Evolutionary conservation across 352 stramenopile genomes (phyloP), one percentile per base, ranked within the genome.

Genomic region (Phytophthora ohioensis): DNA sequence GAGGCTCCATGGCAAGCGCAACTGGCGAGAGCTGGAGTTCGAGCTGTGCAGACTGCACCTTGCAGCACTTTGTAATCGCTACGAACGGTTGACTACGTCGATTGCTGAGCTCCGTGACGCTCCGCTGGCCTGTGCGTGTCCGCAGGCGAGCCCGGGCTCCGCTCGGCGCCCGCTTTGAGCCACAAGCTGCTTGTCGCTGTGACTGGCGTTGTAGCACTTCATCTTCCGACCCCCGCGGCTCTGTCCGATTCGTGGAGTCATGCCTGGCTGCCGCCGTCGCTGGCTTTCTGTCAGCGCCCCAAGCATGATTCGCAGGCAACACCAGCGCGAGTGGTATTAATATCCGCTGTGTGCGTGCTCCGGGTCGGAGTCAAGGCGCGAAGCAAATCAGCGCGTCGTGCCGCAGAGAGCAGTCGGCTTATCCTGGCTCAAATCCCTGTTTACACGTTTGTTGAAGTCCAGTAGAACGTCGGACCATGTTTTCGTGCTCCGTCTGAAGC

Each of bases 181-280:
- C 64, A 78, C 70, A 74, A 74, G 53, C 42, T 70, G 47, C 32
- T 58, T 32, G 34, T 48, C 27, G 53, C 43, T 13, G 70, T 63
- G 57, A 73, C 64, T 45, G 66, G 51, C 66, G 54, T 62, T 78
- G 65, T 55, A 70, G 65, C 59, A 67, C n/a, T 73, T 78, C 43
- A 70, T 78, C 60, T 75, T 78, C 59, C 70, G 49, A 59, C 70
- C 67, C 60, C 59, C 57, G 45, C 59, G 70, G 56, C 46, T 78
- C 66, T 78, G 65, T 78, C 54, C 64, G 54, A 43, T 57, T 52
- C 54, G 53, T 64, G 60, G 55, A 55, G 39, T 64, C 61, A 72
- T 64, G 58, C 54, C 69, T 71, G 54, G 57, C 51, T 64, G 69
- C 54, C 17, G 15, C 15, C 30, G 10, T 15, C 52, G 31, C 70